phyloP scores from a whole-genome alignment of 805 yeast genomes.

The Pichia paraexigua region DNA sequence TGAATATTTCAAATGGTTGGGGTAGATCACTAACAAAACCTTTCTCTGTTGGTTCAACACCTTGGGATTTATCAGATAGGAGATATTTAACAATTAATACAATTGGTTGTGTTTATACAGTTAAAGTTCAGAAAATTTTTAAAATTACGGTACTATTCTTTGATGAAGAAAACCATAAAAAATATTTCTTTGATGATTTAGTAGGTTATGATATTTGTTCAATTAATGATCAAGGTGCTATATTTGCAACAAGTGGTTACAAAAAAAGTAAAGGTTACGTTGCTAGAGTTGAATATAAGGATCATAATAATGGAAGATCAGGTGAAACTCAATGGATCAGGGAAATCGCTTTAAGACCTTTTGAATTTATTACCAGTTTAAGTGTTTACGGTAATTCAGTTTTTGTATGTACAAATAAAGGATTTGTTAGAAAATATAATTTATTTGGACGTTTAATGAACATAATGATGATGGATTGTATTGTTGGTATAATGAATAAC shows the following conservation, averaged over 20 bases:
- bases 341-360: slow-evolving; percentile 29
- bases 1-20: slow-evolving; percentile 7
- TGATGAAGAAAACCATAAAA: slow-evolving; percentile 66
- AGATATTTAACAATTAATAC: slow-evolving; percentile 76
- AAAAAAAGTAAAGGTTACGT: slow-evolving; percentile 21
- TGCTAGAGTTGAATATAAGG: slow-evolving; percentile 47
- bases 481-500: slow-evolving; percentile 63
- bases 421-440: slow-evolving; percentile 66
- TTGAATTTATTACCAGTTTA: slow-evolving; percentile 58
- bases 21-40: slow-evolving; percentile 34
- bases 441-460: slow-evolving; percentile 65
- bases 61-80: slow-evolving; percentile 55
- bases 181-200: slow-evolving; percentile 78
- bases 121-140: slow-evolving; percentile 43
- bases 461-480: slow-evolving; percentile 63
- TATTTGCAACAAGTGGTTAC: slow-evolving; percentile 44
- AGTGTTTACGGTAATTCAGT: slow-evolving; percentile 56
- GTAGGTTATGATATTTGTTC: slow-evolving; percentile 68
- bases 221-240: slow-evolving; percentile 55
- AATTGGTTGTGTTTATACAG: slow-evolving; percentile 77
- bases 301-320: slow-evolving; percentile 56
- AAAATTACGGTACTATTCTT: slow-evolving; percentile 77
- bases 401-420: slow-evolving; percentile 66
- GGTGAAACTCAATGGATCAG: slow-evolving; percentile 77
- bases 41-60: slow-evolving; percentile 83